These are phyloP conservation scores for Podosphaera xanthii DNA, from an alignment of 2,329 filamentous ascomycete genomes.

Conservation along the genomic window DNA sequence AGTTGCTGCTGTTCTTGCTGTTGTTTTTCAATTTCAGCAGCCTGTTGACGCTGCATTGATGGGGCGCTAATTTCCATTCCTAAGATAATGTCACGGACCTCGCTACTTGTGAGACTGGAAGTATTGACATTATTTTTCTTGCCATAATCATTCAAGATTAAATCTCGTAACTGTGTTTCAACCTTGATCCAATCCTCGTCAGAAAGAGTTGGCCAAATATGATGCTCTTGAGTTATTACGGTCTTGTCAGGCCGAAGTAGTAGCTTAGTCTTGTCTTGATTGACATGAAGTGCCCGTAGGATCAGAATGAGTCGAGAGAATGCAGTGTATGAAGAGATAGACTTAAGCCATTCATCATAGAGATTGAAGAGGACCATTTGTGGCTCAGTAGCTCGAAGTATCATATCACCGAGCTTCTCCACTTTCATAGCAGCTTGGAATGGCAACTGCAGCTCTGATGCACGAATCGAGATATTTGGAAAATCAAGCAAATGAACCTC, in stretches of 20 bases:
- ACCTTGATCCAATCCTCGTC: constrained; percentile 99
- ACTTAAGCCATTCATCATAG: constrained; percentile 97
- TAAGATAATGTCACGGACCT: constrained; percentile 93
- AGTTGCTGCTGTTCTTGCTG: constrained; percentile 91
- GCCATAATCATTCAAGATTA: constrained; percentile 94
- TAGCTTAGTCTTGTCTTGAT: constrained; percentile 95
- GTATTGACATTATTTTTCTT: constrained; percentile 99
- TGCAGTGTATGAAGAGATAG: constrained; percentile 92
- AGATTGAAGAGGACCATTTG: constrained; percentile 99
- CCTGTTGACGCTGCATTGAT: constrained; percentile 93
- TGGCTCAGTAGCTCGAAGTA: constrained; percentile 88
- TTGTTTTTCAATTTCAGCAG: constrained; percentile 96
- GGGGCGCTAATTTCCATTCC: constrained; percentile 99
- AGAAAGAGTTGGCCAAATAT: constrained; percentile 87
- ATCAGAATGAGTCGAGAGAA: constrained; percentile 92
- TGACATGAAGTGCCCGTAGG: constrained; percentile 83
- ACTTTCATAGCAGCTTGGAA: constrained; percentile 99
- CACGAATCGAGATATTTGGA: constrained; percentile 95
- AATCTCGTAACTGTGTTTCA: constrained; percentile 83
- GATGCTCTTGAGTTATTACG: constrained; percentile 93
- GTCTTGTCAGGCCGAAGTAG: constrained; percentile 90
- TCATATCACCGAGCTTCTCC: constrained; percentile 98
- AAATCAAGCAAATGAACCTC: constrained; percentile 96
- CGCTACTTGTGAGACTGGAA: constrained; percentile 82
- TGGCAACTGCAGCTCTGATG: constrained; percentile 84